A percentile compares a stretch with the other conserved stretches of the same genome.
These are phyloP conservation scores for Cynanchum wilfordii DNA, from an alignment of 257 asterid species.

Conservation along the genomic window DNA sequence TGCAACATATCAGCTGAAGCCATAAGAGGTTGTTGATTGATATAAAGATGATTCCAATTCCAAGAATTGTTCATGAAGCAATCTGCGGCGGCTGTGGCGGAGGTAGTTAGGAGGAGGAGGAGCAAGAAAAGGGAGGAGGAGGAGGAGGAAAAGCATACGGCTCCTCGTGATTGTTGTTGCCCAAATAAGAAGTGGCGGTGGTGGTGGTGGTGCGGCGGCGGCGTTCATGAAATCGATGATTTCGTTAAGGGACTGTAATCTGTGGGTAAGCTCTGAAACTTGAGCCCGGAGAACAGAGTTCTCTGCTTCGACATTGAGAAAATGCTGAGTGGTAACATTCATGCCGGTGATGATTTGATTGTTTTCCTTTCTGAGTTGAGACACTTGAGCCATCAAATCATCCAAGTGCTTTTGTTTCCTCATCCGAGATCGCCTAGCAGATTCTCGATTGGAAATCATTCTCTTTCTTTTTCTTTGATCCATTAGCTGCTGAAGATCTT, in stretches of 20 bases:
- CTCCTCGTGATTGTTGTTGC: constrained; percentile 4
- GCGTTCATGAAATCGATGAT: constrained; percentile 35
- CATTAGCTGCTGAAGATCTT: constrained; percentile 52
- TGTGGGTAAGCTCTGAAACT: constrained; percentile 61
- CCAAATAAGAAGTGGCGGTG: constrained; percentile 11
- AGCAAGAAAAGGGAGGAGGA: neutral
- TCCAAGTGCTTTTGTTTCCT: constrained; percentile 85
- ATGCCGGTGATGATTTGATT: constrained; percentile 46
- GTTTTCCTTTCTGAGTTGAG: constrained; percentile 51
- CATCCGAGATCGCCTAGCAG: constrained; percentile 90
- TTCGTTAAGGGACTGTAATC: constrained; percentile 67
- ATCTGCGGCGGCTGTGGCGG: constrained; percentile 20
- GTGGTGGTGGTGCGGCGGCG: neutral
- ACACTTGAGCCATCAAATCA: constrained; percentile 59
- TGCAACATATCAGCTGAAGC: constrained; percentile 49
- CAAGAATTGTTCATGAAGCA: constrained; percentile 38
- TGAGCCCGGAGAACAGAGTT: constrained; percentile 78
- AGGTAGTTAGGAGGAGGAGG: neutral
- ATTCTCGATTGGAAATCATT: constrained; percentile 91
- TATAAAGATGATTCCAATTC: constrained; percentile 51
- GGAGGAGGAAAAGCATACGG: neutral
- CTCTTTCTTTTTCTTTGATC: constrained; percentile 75
- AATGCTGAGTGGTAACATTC: constrained; percentile 47
- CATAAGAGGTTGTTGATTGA: constrained; percentile 49
- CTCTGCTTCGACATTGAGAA: constrained; percentile 56